These are phyloP conservation scores for Aspergillus oerlinghausenensis DNA, from an alignment of 2,329 filamentous ascomycete genomes.

Conservation along the genomic window DNA sequence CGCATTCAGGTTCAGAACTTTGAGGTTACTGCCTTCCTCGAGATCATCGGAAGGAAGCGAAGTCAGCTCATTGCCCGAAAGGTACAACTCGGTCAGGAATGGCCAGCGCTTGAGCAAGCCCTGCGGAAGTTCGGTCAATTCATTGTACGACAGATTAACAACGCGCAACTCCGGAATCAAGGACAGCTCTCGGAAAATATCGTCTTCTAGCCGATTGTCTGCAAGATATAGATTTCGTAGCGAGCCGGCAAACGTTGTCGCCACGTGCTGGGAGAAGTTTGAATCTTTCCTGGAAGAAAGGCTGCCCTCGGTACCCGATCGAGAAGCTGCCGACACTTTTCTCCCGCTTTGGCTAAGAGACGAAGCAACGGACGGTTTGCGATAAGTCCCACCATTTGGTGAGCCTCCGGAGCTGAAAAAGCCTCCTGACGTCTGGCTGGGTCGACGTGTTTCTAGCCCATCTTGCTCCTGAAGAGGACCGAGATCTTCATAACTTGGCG, in stretches of 20 bases:
- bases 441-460: conserved; percentile 62
- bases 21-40: conserved; percentile 80
- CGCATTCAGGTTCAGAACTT: conserved; percentile 89
- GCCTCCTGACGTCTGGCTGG: conserved; percentile 77
- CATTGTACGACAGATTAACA: conserved; percentile 92
- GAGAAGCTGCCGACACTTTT: conserved; percentile 77
- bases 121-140: conserved; percentile 85
- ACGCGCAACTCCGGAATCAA: conserved; percentile 78
- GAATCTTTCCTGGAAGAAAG: conserved; percentile 77
- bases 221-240: conserved; percentile 81
- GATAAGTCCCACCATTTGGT: conserved; percentile 51
- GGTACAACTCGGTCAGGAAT: conserved; percentile 82
- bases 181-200: conserved; percentile 88
- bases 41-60: conserved; percentile 89
- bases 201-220: conserved; percentile 90
- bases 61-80: conserved; percentile 92
- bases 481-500: conserved; percentile 74
- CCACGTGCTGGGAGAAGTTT: conserved; percentile 70
- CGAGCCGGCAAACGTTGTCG: conserved; percentile 83
- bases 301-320: conserved; percentile 56
- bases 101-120: conserved; percentile 86
- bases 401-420: conserved; percentile 72
- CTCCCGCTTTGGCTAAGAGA: conserved; percentile 73
- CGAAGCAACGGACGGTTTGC: conserved; percentile 82
- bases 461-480: conserved; percentile 61